phyloP scores from a whole-genome alignment of 108 stramenopile species.

The Schizochytrium sp. region DNA sequence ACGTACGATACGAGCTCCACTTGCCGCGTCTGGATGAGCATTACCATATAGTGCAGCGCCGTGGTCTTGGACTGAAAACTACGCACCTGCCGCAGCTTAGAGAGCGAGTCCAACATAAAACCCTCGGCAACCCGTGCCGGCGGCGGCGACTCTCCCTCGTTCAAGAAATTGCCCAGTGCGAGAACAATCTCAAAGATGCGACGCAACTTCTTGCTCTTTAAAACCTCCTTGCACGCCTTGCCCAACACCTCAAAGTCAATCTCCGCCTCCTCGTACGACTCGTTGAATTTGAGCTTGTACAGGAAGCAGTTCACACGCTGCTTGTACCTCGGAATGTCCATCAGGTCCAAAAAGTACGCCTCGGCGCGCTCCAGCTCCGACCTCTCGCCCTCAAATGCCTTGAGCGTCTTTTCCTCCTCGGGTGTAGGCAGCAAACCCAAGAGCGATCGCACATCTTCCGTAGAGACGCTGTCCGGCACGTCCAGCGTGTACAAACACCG shows the following conservation, averaged over 20 bases:
- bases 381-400: not conserved
- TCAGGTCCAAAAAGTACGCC: slow-evolving; percentile 25
- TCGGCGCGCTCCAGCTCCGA: not conserved
- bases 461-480: not conserved
- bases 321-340: not conserved
- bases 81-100: not conserved
- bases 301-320: slow-evolving; percentile 69
- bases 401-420: slow-evolving; percentile 7
- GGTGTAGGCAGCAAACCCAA: not conserved
- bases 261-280: slow-evolving; percentile 64
- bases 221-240: not conserved
- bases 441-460: not conserved
- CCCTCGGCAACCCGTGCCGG: not conserved
- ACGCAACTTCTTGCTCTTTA: slow-evolving; percentile 7
- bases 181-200: not conserved
- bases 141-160: not conserved
- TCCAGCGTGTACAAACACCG: not conserved
- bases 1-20: not conserved
- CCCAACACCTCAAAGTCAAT: slow-evolving; percentile 22
- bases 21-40: not conserved
- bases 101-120: not conserved
- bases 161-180: not conserved
- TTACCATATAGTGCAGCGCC: not conserved
- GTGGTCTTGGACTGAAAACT: not conserved
- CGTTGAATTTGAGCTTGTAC: slow-evolving; percentile 74